Percentiles rank a stretch among this genome's conserved stretches.
Evolutionary conservation across 163 green algal genomes (phyloP).

Genomic region (Coccomyxa subellipsoidea): DNA sequence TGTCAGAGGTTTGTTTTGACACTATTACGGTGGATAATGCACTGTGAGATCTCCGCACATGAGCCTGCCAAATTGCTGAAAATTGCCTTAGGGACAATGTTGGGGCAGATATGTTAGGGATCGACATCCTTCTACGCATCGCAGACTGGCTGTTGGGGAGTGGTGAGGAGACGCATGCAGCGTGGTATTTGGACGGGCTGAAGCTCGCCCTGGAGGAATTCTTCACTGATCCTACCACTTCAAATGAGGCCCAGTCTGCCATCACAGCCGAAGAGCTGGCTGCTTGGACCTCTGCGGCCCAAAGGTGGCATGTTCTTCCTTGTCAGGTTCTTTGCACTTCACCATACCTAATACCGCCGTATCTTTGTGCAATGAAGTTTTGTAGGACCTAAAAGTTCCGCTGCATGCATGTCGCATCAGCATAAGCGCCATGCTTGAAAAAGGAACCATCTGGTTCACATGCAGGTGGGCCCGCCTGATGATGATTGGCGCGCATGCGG

Average conservation of each 20-base stretch:
- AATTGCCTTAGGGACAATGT: too few species aligned
- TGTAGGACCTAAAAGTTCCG: too few species aligned
- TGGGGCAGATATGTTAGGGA: too few species aligned
- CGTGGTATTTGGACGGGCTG: not conserved
- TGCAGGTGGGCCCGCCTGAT: slow-evolving; percentile 10
- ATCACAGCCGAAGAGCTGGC: not conserved
- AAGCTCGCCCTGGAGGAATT: not conserved
- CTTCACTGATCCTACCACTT: not conserved
- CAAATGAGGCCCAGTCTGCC: not conserved
- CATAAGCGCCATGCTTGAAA: too few species aligned
- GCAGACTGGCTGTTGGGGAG: not conserved
- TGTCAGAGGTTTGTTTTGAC: not conserved
- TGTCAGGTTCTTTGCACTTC: not conserved
- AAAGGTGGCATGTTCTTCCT: not conserved
- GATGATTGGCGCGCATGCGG: not conserved
- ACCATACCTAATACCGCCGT: too few species aligned
- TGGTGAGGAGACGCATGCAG: not conserved
- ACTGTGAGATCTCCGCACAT: too few species aligned
- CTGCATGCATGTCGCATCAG: too few species aligned
- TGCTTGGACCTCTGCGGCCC: not conserved
- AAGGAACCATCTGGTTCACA: not conserved
- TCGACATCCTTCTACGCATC: too few species aligned
- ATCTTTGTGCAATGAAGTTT: too few species aligned
- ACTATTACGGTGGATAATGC: too few species aligned
- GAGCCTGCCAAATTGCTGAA: too few species aligned